phyloP scores from a whole-genome alignment of 768 basidiomycete genomes.

The Leccinum ochraceum region DNA sequence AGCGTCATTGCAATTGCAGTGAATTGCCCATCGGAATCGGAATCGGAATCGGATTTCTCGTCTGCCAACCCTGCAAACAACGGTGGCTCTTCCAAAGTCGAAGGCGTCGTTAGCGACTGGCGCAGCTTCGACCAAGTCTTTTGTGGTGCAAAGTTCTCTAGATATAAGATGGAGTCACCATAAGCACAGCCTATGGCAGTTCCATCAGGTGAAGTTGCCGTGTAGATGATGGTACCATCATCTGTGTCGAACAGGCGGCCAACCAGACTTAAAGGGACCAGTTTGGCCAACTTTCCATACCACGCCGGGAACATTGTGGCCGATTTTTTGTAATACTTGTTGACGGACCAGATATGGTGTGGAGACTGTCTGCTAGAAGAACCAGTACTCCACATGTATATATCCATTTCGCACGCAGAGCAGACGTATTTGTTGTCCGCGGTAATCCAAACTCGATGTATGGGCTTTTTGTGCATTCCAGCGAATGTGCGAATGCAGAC shows the following conservation, averaged over 20 bases:
- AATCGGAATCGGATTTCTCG: too few relatives aligned
- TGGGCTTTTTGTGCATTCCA: slow-evolving; percentile 17
- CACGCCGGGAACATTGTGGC: slow-evolving; percentile 14
- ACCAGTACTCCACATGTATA: slow-evolving; percentile 15
- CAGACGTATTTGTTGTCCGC: slow-evolving; percentile 14
- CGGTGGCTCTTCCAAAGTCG: slow-evolving; percentile 12
- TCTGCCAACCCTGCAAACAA: not conserved
- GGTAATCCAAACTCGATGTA: slow-evolving; percentile 21
- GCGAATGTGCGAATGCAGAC: slow-evolving; percentile 16
- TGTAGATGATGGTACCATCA: slow-evolving; percentile 7
- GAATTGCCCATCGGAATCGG: not conserved
- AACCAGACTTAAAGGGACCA: slow-evolving; percentile 8
- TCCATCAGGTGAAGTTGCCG: slow-evolving; percentile 13
- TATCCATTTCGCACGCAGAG: slow-evolving; percentile 16
- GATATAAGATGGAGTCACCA: slow-evolving; percentile 1
- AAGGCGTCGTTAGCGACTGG: slow-evolving; percentile 1
- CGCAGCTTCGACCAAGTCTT: slow-evolving; percentile 10
- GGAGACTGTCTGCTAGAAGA: slow-evolving; percentile 9
- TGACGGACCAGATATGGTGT: slow-evolving; percentile 17
- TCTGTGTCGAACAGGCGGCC: slow-evolving; percentile 10
- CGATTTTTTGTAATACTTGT: slow-evolving; percentile 10
- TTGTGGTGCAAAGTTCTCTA: not conserved
- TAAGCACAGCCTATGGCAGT: slow-evolving; percentile 4
- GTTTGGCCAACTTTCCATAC: slow-evolving; percentile 14
- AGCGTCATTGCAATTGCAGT: slow-evolving; percentile 13